Evolutionary conservation across 1,139 yeast genomes (phyloP).

Genomic region (Blastobotrys raffinosifermentans): DNA sequence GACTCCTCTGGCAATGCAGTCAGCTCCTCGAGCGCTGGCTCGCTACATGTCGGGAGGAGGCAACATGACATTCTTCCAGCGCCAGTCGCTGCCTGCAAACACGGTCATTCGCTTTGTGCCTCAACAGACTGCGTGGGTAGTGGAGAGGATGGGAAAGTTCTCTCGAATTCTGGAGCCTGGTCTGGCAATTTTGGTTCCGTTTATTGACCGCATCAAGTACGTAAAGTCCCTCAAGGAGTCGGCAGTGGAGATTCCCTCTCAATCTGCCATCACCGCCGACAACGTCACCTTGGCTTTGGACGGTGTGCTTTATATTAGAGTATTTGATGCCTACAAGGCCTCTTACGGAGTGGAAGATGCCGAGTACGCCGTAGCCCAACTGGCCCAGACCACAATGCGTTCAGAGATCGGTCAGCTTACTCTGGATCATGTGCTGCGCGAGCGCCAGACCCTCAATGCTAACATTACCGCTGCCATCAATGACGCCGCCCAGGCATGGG

Average conservation of each 20-base stretch:
- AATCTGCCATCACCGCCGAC: constrained; percentile 80
- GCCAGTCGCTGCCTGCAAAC: constrained; percentile 62
- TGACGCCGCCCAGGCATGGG: constrained; percentile 85
- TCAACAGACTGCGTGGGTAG: constrained; percentile 88
- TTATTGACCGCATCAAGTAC: constrained; percentile 69
- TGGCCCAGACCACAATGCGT: constrained; percentile 89
- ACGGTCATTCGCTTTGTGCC: constrained; percentile 76
- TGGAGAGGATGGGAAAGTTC: constrained; percentile 87
- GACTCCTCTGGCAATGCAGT: too few relatives aligned
- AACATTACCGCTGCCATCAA: constrained; percentile 76
- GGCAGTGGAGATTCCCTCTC: constrained; percentile 79
- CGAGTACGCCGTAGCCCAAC: constrained; percentile 75
- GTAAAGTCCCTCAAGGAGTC: constrained; percentile 78
- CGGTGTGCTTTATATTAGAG: constrained; percentile 73
- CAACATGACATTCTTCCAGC: constrained; percentile 56
- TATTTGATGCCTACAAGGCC: constrained; percentile 77
- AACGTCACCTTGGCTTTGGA: constrained; percentile 81
- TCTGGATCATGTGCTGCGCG: constrained; percentile 70
- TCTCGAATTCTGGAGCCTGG: constrained; percentile 73
- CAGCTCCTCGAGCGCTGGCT: too few relatives aligned
- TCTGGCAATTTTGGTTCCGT: constrained; percentile 63
- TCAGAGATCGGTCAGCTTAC: constrained; percentile 81
- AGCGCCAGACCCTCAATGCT: constrained; percentile 63
- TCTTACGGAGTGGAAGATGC: constrained; percentile 87
- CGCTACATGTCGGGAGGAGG: constrained; percentile 5